Evolutionary conservation across 495 filamentous ascomycete species (phyloP).

Genomic region (Aspergillus biplanus): DNA sequence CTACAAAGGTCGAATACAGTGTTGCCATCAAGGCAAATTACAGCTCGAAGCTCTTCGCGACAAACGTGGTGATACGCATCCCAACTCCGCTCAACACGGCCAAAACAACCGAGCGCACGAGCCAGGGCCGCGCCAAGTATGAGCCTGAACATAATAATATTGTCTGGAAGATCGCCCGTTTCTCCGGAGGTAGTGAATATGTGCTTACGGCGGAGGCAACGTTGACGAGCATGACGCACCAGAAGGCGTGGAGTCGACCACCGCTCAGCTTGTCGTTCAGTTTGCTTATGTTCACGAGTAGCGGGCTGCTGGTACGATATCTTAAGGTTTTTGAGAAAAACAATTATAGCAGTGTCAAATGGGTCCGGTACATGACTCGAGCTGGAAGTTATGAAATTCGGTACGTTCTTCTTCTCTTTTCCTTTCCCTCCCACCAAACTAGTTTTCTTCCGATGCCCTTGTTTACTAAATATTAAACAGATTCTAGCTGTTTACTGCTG

Average conservation of each 20-base stretch:
- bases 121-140: slow-evolving; percentile 96
- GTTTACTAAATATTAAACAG: not conserved
- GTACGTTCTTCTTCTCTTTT: slow-evolving; percentile 33
- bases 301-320: slow-evolving; percentile 89
- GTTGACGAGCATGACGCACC: slow-evolving; percentile 95
- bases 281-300: slow-evolving; percentile 96
- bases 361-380: slow-evolving; percentile 99
- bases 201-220: slow-evolving; percentile 93
- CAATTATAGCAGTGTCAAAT: slow-evolving; percentile 98
- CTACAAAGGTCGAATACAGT: slow-evolving; percentile 98
- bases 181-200: slow-evolving; percentile 93
- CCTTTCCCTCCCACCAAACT: not conserved
- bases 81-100: slow-evolving; percentile 97
- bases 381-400: slow-evolving; percentile 68
- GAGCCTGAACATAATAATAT: slow-evolving; percentile 98
- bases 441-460: not conserved
- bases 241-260: slow-evolving; percentile 96
- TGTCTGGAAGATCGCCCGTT: slow-evolving; percentile 97
- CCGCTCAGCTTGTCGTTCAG: slow-evolving; percentile 91
- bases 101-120: slow-evolving; percentile 88
- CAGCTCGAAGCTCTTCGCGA: slow-evolving; percentile 93
- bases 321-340: slow-evolving; percentile 99
- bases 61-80: slow-evolving; percentile 94
- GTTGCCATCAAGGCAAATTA: slow-evolving; percentile 98
- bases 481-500: not conserved